Percentiles rank a stretch among this genome's conserved stretches.
Evolutionary conservation across 352 stramenopile species (phyloP).

Genomic region (Pythium plurisporium): DNA sequence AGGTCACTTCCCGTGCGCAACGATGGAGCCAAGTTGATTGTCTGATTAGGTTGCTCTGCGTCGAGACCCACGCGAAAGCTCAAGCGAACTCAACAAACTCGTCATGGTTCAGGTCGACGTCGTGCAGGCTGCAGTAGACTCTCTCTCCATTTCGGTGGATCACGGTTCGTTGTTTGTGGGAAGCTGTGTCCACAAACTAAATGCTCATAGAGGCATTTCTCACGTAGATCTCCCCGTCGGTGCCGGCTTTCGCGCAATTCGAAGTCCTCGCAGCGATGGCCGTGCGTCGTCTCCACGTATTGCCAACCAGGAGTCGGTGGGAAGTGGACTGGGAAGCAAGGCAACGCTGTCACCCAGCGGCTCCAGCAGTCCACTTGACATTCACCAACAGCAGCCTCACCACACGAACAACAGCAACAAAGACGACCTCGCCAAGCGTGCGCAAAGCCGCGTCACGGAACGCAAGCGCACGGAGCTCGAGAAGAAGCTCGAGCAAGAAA

Average conservation of each 20-base stretch:
- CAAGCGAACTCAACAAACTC: background rate
- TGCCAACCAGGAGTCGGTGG: slow-evolving; percentile 11
- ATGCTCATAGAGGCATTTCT: too few species aligned
- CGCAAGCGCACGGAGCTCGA: slow-evolving; percentile 59
- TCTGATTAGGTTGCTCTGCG: background rate
- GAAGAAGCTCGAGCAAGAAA: slow-evolving; percentile 44
- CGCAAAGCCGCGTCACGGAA: slow-evolving; percentile 48
- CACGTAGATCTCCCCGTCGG: slow-evolving; percentile 41
- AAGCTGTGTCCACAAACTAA: too few species aligned
- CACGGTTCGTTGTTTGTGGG: too few species aligned
- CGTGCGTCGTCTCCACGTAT: background rate
- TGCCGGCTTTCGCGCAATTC: slow-evolving; percentile 43
- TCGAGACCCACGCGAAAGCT: background rate
- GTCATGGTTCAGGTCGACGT: slow-evolving; percentile 15
- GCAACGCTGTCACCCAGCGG: slow-evolving; percentile 5
- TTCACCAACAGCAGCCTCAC: background rate
- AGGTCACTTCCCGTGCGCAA: background rate
- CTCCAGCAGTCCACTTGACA: slow-evolving; percentile 17
- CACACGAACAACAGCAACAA: background rate
- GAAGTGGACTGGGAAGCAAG: slow-evolving; percentile 2
- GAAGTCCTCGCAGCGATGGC: slow-evolving; percentile 27
- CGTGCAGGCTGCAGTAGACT: background rate
- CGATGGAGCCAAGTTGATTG: too few species aligned
- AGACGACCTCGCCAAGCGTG: slow-evolving; percentile 37
- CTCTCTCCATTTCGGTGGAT: slow-evolving; percentile 9